Base-by-base conservation (phyloP, 495 filamentous ascomycete species). In the Hyaloscypha hepaticicola region DNA sequence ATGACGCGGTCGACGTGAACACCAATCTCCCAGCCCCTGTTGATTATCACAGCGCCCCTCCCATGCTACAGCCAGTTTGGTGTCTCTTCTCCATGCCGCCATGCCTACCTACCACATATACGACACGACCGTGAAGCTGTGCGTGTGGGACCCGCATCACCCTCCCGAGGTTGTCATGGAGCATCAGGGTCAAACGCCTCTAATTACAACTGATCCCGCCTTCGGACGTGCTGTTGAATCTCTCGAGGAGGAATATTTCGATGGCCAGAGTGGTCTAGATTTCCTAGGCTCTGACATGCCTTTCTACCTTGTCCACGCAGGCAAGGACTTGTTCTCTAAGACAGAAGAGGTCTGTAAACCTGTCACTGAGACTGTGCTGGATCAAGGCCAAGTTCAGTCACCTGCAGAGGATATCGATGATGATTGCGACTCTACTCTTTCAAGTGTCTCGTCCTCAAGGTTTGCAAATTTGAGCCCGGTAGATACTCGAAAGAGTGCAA, bases 291-390 rank as follows among this genome's bases (percentile, higher is more conserved):
- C 31, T 3, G 38, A 41, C 29, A 27, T 27, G 21, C 63, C 63
- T 28, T 65, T 65, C 45, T 65, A 52, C 21, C 38, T 65, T 5
- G 41, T 65, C 29, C 56, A 57, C 7, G 61, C 61, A 24, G 61
- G 61, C 14, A 38, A 45, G 3, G 61, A 63, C 19, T 41, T 63
- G n/a, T 63, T 63, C 58, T 60, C 21, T 22, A 41, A 49, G 41
- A 14, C 38, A 9, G 38, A 4, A 1, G 16, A 48, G 29, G 22
- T 6, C 14, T 22, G 19, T 2, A 28, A 4, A 9, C 4, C 9
- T 4, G 19, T 45, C 11, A 45, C 16, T 16, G 12, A 45, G 38
- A 9, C 38, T 16, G 19, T 9, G 4, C 4, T 45, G 4, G 11
- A 14, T 3, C 6, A 16, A 16, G 5, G 38, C 14, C 38, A 19